Base-by-base conservation (phyloP, 2,329 filamentous ascomycete species). In the Westerdykella ornata region DNA sequence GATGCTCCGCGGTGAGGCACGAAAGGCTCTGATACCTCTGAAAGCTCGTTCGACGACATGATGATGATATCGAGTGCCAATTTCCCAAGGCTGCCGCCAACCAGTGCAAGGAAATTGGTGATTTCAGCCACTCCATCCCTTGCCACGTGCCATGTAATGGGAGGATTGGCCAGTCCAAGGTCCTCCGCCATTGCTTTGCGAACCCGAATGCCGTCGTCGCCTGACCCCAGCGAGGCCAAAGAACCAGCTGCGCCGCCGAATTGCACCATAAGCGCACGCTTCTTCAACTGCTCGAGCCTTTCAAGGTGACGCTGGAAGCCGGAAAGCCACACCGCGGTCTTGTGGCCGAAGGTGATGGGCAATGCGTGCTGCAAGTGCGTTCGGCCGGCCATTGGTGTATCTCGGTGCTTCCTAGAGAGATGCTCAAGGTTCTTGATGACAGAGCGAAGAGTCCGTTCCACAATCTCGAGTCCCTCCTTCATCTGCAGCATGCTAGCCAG, bases 321-420 rank as follows among this genome's bases (percentile, higher is more conserved):
- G 0, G 72, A 72, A 0, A 79, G 63, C 63, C 72, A 78, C 0
- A 77, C 72, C 1, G 75, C 75, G 37, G 72, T 75, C 52, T 78
- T 78, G 54, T 77, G 77, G 1, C 76, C 76, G 48, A 78, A 78
- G 0, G 75, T 78, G 14, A 75, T 68, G 0, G 76, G 75, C 0
- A 78, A 59, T 0, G 76, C 76, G 52, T 80, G 75, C 45, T 79
- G 76, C 5, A 79, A 62, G 59, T 79, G 75, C 0, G 76, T 78
- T 15, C 76, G 67, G 1, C 75, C 76, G 3, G 76, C 74, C 74
- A 78, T 78, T 0, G 75, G 74, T 0, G 70, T 73, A 53, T 77
- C 71, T 2, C 70, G 64, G 51, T 80, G 67, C 40, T 68, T 68
- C 16, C 57, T 55, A 0, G 72, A 66, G 14, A 79, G 56, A 0